phyloP scores from a whole-genome alignment of 2,329 filamentous ascomycete species.

The Aureobasidium uvarum region DNA sequence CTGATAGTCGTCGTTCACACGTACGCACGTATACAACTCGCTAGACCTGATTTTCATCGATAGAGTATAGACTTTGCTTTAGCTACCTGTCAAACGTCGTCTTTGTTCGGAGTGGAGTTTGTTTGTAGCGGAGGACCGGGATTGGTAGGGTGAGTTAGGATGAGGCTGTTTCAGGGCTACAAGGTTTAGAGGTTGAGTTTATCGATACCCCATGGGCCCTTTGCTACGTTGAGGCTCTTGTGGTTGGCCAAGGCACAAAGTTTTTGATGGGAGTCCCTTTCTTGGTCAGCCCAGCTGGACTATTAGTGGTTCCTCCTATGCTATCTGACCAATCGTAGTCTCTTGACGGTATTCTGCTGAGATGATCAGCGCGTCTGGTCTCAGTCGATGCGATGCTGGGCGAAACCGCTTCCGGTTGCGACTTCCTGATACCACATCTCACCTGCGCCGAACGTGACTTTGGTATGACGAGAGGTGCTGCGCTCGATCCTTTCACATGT shows the following conservation, averaged over 20 bases:
- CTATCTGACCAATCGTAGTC: background rate
- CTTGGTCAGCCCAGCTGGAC: background rate
- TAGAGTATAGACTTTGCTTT: conserved; percentile 21
- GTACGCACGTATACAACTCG: background rate
- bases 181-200: background rate
- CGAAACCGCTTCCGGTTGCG: background rate
- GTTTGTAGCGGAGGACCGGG: background rate
- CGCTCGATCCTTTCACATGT: background rate
- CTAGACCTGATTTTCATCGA: background rate
- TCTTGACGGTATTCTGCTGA: background rate
- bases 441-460: background rate
- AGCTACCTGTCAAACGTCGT: conserved; percentile 4
- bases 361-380: background rate
- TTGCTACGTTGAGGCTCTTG: background rate
- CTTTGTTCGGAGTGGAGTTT: background rate
- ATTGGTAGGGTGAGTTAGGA: background rate
- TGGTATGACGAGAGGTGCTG: background rate
- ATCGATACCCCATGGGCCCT: background rate
- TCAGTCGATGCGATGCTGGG: background rate
- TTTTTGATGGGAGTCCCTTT: no score
- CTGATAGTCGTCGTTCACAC: background rate
- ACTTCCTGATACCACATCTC: background rate
- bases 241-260: background rate
- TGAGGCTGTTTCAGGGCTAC: background rate
- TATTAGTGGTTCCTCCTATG: background rate